Evolutionary conservation across 2,329 filamentous ascomycete species (phyloP).

Genomic region (Trichoderma afroharzianum): DNA sequence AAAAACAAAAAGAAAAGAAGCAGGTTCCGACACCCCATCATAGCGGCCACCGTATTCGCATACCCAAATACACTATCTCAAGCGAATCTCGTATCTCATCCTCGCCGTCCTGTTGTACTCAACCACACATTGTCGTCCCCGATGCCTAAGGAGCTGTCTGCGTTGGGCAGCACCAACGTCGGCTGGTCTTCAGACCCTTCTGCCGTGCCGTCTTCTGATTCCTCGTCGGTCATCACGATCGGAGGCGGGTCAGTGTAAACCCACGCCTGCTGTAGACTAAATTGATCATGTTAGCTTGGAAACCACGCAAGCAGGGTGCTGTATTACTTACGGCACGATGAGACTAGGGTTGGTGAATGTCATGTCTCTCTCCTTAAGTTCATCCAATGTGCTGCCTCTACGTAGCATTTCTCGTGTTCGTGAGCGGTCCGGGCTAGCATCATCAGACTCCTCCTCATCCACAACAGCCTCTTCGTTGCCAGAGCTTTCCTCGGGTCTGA

Average conservation of each 20-base stretch:
- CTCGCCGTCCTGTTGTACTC: constrained; percentile 20
- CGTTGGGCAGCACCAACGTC: constrained; percentile 31
- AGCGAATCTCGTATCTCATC: not conserved
- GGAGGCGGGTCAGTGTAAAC: constrained; percentile 55
- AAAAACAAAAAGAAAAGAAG: not conserved
- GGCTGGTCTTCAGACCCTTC: constrained; percentile 18
- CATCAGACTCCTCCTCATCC: constrained; percentile 41
- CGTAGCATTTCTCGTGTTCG: constrained; percentile 42
- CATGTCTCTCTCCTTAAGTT: constrained; percentile 65
- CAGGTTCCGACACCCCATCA: not conserved
- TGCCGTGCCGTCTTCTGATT: constrained; percentile 24
- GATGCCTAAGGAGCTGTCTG: constrained; percentile 37
- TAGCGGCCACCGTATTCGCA: not conserved
- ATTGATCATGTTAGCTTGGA: not conserved
- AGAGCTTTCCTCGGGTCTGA: constrained; percentile 55
- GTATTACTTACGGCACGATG: constrained; percentile 55
- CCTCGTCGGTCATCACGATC: constrained; percentile 26
- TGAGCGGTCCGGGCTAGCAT: constrained; percentile 31
- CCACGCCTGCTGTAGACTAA: constrained; percentile 66
- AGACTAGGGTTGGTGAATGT: constrained; percentile 76
- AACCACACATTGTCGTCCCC: constrained; percentile 40
- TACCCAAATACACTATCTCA: not conserved
- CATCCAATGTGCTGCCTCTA: constrained; percentile 65
- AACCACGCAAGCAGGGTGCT: not conserved
- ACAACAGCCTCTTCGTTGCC: constrained; percentile 35